Conservation (phyloP, 2,329 filamentous ascomycete species). For the Dothistroma pini region DNA sequence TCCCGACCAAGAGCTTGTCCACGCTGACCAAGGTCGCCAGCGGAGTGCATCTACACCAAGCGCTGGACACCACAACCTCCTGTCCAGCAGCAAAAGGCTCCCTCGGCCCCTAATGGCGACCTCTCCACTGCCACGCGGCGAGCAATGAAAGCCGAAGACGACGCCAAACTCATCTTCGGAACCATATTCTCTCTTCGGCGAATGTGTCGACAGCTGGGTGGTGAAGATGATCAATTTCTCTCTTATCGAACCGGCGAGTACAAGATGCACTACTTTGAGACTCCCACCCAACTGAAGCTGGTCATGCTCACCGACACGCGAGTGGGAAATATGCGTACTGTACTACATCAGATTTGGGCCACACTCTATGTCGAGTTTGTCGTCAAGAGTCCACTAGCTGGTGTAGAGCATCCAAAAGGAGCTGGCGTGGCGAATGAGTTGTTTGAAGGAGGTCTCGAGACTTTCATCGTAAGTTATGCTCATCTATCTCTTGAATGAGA, state of each 20-base stretch:
- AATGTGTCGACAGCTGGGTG: slow-evolving; percentile 93
- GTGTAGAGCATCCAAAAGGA: slow-evolving; percentile 58
- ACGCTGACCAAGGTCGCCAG: slow-evolving; percentile 46
- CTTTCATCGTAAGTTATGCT: slow-evolving; percentile 60
- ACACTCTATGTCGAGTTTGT: slow-evolving; percentile 96
- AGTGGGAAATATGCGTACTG: slow-evolving; percentile 74
- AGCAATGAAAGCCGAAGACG: slow-evolving; percentile 56
- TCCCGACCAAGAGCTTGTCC: neutral
- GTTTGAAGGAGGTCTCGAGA: slow-evolving; percentile 65
- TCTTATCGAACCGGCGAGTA: slow-evolving; percentile 91
- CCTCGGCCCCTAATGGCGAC: slow-evolving; percentile 10
- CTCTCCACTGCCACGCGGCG: slow-evolving; percentile 13
- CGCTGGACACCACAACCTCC: slow-evolving; percentile 60
- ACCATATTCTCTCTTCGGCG: slow-evolving; percentile 95
- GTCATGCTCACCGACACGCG: slow-evolving; percentile 93
- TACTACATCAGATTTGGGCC: slow-evolving; percentile 96
- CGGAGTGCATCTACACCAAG: slow-evolving; percentile 95
- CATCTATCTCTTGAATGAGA: neutral
- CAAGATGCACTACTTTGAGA: slow-evolving; percentile 99
- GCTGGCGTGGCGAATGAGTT: slow-evolving; percentile 62
- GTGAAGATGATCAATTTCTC: slow-evolving; percentile 87
- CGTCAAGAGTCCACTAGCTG: slow-evolving; percentile 62
- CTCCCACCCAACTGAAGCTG: slow-evolving; percentile 90
- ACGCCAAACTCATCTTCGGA: slow-evolving; percentile 96
- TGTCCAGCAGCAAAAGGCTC: slow-evolving; percentile 1